phyloP scores from a whole-genome alignment of 2,329 filamentous ascomycete species.

The Colletotrichum horii region DNA sequence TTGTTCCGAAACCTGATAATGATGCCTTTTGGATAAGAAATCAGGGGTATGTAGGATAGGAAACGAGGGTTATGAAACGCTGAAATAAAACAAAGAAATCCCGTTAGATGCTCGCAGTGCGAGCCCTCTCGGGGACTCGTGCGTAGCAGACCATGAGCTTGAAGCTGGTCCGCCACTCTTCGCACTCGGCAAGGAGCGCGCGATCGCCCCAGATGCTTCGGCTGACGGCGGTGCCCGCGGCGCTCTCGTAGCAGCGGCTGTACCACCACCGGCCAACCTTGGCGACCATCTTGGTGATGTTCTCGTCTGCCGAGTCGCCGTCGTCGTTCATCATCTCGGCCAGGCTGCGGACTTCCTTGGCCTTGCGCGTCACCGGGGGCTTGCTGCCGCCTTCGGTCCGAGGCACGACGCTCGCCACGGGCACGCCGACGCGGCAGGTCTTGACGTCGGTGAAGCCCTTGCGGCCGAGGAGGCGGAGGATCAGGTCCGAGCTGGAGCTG shows the following conservation, averaged over 20 bases:
- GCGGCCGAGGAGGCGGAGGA: constrained; percentile 71
- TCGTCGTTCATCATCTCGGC: constrained; percentile 77
- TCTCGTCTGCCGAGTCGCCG: constrained; percentile 75
- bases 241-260: constrained; percentile 84
- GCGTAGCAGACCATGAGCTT: constrained; percentile 92
- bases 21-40: neutral
- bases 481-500: constrained; percentile 61
- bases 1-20: neutral
- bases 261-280: constrained; percentile 98
- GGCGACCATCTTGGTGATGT: constrained; percentile 90
- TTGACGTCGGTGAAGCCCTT: constrained; percentile 76
- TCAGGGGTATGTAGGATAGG: neutral
- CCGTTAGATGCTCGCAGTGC: constrained; percentile 52
- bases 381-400: constrained; percentile 27
- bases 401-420: constrained; percentile 63
- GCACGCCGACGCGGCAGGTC: constrained; percentile 78
- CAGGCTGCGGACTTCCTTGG: constrained; percentile 58
- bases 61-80: neutral
- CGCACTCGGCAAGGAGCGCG: constrained; percentile 80
- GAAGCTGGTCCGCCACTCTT: constrained; percentile 84
- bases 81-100: neutral
- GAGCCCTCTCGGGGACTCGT: constrained; percentile 71
- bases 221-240: constrained; percentile 52
- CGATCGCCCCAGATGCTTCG: constrained; percentile 80
- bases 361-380: constrained; percentile 22